Percentiles rank a stretch among this genome's conserved stretches.
Conservation (phyloP, 306 rosid genomes). For the Pterocarpus macrocarpus region DNA sequence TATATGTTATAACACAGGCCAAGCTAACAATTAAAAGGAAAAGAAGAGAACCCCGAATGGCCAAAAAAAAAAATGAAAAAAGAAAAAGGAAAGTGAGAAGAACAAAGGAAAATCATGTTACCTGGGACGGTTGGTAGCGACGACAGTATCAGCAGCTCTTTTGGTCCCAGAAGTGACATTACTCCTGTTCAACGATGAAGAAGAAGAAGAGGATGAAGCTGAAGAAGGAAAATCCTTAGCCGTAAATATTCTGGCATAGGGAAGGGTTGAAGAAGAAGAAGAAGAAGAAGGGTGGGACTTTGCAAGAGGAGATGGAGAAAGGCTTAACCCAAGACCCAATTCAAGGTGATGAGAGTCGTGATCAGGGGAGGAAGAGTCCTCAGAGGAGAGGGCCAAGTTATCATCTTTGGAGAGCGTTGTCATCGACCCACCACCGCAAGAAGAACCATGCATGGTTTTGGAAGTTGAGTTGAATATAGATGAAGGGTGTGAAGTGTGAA, state of each 20-base stretch:
- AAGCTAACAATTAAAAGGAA: no score
- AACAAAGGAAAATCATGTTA: background rate
- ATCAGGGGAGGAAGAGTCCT: conserved; percentile 83
- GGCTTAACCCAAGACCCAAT: conserved; percentile 79
- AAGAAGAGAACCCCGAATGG: no score
- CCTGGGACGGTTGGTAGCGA: conserved; percentile 65
- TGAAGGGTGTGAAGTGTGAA: no score
- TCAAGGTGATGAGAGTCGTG: conserved; percentile 74
- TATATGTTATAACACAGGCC: no score
- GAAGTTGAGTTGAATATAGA: no score
- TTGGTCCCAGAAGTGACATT: conserved; percentile 67
- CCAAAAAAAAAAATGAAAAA: no score
- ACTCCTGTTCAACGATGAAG: conserved; percentile 62
- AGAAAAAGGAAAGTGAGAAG: no score
- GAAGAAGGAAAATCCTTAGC: conserved; percentile 76
- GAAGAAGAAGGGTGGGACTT: conserved; percentile 35
- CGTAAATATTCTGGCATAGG: conserved; percentile 69
- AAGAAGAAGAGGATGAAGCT: conserved; percentile 57
- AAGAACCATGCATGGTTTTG: no score
- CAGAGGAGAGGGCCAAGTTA: conserved; percentile 78
- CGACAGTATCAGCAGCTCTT: conserved; percentile 80
- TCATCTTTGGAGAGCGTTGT: conserved; percentile 75
- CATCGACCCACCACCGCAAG: conserved; percentile 50
- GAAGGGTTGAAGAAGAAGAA: conserved; percentile 3
- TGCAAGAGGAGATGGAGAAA: conserved; percentile 48